Conservation (phyloP, 140 eudicot genomes). For the Anethum foeniculum region DNA sequence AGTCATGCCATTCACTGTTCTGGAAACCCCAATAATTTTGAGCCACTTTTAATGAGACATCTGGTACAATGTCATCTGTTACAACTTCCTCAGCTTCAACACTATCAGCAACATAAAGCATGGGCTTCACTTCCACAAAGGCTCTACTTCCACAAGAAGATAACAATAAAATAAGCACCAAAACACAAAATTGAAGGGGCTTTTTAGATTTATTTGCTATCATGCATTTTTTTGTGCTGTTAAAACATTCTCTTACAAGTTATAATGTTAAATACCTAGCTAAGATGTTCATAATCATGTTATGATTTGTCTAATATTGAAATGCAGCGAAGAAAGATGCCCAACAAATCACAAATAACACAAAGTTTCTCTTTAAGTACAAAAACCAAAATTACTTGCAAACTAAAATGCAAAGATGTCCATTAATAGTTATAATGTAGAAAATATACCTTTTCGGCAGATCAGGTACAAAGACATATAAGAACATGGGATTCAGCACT, state of each 20-base stretch:
- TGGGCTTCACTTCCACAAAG: constrained; percentile 78
- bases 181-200: neutral
- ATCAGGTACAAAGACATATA: constrained; percentile 79
- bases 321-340: neutral
- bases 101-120: constrained; percentile 49
- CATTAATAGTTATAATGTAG: neutral
- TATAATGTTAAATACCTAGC: neutral
- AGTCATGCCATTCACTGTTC: constrained; percentile 55
- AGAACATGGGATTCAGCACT: constrained; percentile 46
- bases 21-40: constrained; percentile 48
- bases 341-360: neutral
- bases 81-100: constrained; percentile 22
- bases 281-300: neutral
- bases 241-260: neutral
- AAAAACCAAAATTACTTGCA: neutral
- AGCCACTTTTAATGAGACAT: constrained; percentile 15
- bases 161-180: neutral
- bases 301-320: neutral
- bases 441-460: constrained; percentile 72
- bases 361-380: neutral
- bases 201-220: neutral
- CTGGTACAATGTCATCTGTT: constrained; percentile 23
- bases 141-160: constrained; percentile 46
- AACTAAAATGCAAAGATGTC: neutral
- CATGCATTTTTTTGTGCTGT: neutral